phyloP scores from a whole-genome alignment of 768 basidiomycete genomes.

The Mycena vitilis region DNA sequence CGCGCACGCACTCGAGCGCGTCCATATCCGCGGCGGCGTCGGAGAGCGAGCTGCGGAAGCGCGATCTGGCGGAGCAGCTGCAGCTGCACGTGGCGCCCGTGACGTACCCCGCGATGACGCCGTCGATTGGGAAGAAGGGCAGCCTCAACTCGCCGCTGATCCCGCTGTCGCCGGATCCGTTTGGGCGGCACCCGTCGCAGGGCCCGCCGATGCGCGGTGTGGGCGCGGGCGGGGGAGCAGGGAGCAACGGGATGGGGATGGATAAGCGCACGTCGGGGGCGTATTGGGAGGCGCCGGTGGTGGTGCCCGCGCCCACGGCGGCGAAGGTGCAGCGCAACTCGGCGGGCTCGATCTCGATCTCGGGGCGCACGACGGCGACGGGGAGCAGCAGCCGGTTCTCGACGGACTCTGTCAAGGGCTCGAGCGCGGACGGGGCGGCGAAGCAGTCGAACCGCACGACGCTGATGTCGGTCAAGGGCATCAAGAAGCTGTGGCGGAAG shows the following conservation, averaged over 20 bases:
- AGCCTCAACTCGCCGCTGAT: slow-evolving; percentile 69
- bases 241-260: not conserved
- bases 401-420: slow-evolving; percentile 70
- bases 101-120: slow-evolving; percentile 54
- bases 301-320: slow-evolving; percentile 38
- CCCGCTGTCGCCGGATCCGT: slow-evolving; percentile 88
- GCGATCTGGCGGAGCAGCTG: slow-evolving; percentile 58
- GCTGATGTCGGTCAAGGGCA: slow-evolving; percentile 77
- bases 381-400: slow-evolving; percentile 75
- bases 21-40: slow-evolving; percentile 45
- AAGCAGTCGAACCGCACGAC: slow-evolving; percentile 61
- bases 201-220: too few species aligned
- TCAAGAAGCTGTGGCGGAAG: slow-evolving; percentile 85
- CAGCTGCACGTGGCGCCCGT: not conserved
- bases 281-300: slow-evolving; percentile 55
- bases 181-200: slow-evolving; percentile 74
- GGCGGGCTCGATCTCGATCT: slow-evolving; percentile 13
- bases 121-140: slow-evolving; percentile 38
- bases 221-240: not conserved
- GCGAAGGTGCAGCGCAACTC: slow-evolving; percentile 38
- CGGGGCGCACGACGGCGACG: slow-evolving; percentile 37
- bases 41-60: slow-evolving; percentile 62
- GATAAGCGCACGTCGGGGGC: slow-evolving; percentile 43
- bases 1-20: too few species aligned
- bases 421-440: slow-evolving; percentile 42